Conservation (phyloP, 1,284 basidiomycete genomes). For the Paramarasmius palmivorus region DNA sequence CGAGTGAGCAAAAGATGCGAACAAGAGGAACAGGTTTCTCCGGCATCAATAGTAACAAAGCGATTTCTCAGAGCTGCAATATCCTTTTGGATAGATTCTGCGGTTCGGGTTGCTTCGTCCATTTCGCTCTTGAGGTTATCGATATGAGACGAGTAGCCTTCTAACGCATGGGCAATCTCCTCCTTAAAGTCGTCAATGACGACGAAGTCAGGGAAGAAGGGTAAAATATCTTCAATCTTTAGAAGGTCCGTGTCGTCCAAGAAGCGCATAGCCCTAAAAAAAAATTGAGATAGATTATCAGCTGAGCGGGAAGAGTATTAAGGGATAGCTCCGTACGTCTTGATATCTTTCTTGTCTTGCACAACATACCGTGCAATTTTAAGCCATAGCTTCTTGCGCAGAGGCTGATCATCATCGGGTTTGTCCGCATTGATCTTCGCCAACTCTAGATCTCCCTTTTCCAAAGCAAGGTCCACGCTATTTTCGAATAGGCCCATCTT, state of each 20-base stretch:
- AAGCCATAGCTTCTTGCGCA: constrained; percentile 95
- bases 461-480: constrained; percentile 92
- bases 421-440: constrained; percentile 94
- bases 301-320: constrained; percentile 7
- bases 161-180: constrained; percentile 95
- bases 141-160: constrained; percentile 92
- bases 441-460: constrained; percentile 90
- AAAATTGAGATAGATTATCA: constrained; percentile 8
- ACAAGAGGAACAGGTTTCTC: constrained; percentile 87
- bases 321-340: constrained; percentile 65
- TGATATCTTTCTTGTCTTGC: constrained; percentile 96
- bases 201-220: constrained; percentile 99
- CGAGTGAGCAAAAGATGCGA: constrained; percentile 74
- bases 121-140: constrained; percentile 91
- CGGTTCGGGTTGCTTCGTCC: constrained; percentile 91
- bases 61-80: constrained; percentile 84
- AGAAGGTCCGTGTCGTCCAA: constrained; percentile 92
- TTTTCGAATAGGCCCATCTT: constrained; percentile 98
- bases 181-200: constrained; percentile 99
- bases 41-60: constrained; percentile 91
- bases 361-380: constrained; percentile 98
- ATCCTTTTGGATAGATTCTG: constrained; percentile 93
- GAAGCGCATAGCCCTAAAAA: constrained; percentile 89
- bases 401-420: constrained; percentile 84
- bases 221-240: constrained; percentile 98